phyloP scores from a whole-genome alignment of 106 monocot genomes.

The Narthecium ossifragum region DNA sequence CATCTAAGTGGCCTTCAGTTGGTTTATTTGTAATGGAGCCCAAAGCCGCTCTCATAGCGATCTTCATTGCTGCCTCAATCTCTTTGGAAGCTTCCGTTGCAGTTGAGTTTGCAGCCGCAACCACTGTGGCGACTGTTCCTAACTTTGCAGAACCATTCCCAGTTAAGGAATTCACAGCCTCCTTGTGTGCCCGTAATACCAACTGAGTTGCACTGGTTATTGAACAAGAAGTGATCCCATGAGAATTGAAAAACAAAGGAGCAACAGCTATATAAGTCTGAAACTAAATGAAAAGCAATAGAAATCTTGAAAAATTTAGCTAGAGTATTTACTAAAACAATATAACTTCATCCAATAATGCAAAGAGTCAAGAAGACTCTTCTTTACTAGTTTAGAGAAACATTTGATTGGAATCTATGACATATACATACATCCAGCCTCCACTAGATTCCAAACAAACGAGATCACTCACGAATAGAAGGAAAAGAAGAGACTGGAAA shows the following conservation, averaged over 20 bases:
- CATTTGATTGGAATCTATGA: too few species aligned
- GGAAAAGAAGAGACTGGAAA: too few species aligned
- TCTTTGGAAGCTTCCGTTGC: constrained; percentile 88
- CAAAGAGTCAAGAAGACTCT: too few species aligned
- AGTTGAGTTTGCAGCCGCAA: constrained; percentile 89
- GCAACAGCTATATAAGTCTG: neutral
- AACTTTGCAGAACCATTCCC: constrained; percentile 74
- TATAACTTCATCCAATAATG: too few species aligned
- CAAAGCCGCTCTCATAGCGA: constrained; percentile 84
- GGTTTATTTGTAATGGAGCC: constrained; percentile 45
- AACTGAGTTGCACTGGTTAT: constrained; percentile 79
- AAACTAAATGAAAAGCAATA: neutral
- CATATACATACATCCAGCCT: too few species aligned
- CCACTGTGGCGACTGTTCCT: constrained; percentile 87
- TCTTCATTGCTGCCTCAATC: constrained; percentile 86
- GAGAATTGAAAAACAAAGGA: neutral
- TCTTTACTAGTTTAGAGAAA: too few species aligned
- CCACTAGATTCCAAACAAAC: too few species aligned
- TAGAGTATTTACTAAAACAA: too few species aligned
- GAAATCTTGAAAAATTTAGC: neutral
- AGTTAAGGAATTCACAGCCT: constrained; percentile 91
- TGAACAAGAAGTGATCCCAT: constrained; percentile 11
- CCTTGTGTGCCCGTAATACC: constrained; percentile 90
- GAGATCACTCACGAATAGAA: too few species aligned
- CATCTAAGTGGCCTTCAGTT: constrained; percentile 63